These are phyloP conservation scores for Trifolium fragiferum DNA, from an alignment of 306 rosid genomes.

Conservation along the genomic window DNA sequence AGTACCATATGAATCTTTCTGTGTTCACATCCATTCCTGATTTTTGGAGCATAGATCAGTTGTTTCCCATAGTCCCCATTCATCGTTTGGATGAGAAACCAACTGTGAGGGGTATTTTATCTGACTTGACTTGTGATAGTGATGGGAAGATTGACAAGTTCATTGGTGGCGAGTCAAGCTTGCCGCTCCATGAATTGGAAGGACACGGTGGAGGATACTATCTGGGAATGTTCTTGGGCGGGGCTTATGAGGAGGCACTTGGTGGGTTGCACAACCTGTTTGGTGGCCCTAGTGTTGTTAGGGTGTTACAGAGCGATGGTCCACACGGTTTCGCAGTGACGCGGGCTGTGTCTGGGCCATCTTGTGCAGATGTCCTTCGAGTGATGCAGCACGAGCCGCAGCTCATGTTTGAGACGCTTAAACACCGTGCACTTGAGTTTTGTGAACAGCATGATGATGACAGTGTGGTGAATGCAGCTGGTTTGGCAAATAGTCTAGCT, in stretches of 20 bases:
- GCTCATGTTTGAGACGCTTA: constrained; percentile 95
- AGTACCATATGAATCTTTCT: constrained; percentile 81
- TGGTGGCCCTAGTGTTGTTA: constrained; percentile 86
- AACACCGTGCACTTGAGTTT: constrained; percentile 66
- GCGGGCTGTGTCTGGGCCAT: constrained; percentile 74
- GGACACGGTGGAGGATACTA: constrained; percentile 60
- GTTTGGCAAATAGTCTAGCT: constrained; percentile 61
- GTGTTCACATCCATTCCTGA: constrained; percentile 90
- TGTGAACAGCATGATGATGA: constrained; percentile 41
- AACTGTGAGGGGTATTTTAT: constrained; percentile 59
- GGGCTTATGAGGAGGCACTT: constrained; percentile 99
- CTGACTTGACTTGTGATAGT: constrained; percentile 95
- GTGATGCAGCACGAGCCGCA: constrained; percentile 98
- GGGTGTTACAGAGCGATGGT: constrained; percentile 90
- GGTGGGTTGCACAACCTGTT: constrained; percentile 96
- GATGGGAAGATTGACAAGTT: constrained; percentile 94
- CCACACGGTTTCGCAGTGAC: constrained; percentile 96
- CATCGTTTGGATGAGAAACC: constrained; percentile 90
- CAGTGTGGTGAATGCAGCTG: constrained; percentile 42
- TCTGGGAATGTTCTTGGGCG: constrained; percentile 97
- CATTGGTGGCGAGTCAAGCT: constrained; percentile 75
- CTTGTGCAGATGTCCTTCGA: constrained; percentile 85
- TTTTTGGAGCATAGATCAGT: constrained; percentile 81
- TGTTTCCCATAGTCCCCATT: constrained; percentile 83
- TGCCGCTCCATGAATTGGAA: constrained; percentile 83